Percentiles rank a stretch among this genome's conserved stretches.
phyloP scores from a whole-genome alignment of 768 basidiomycete species.

The Lentinus tigrinus region DNA sequence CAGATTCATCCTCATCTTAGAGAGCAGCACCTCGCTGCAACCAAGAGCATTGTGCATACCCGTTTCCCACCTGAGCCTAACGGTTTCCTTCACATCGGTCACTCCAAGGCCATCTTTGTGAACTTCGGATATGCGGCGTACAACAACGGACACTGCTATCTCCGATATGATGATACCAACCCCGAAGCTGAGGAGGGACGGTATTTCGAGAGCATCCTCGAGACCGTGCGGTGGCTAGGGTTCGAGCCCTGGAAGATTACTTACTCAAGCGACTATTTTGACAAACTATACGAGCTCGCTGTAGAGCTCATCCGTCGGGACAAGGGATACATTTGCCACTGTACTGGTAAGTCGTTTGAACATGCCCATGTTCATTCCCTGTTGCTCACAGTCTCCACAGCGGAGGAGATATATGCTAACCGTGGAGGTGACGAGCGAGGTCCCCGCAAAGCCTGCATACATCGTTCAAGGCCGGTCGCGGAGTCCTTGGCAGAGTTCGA shows the following conservation, averaged over 20 bases:
- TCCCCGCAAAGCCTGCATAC: slow-evolving; percentile 79
- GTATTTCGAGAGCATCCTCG: slow-evolving; percentile 96
- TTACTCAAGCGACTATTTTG: slow-evolving; percentile 97
- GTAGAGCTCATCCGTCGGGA: slow-evolving; percentile 85
- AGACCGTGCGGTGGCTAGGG: slow-evolving; percentile 94
- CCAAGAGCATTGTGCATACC: slow-evolving; percentile 84
- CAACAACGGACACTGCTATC: slow-evolving; percentile 87
- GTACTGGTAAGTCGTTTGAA: slow-evolving; percentile 77
- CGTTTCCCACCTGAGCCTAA: slow-evolving; percentile 99
- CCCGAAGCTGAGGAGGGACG: slow-evolving; percentile 95
- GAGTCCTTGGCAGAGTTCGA: slow-evolving; percentile 90
- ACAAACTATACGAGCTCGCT: slow-evolving; percentile 81
- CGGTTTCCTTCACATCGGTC: slow-evolving; percentile 92
- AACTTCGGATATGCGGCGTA: slow-evolving; percentile 98
- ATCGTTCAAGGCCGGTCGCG: slow-evolving; percentile 79
- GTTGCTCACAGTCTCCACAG: slow-evolving; percentile 39
- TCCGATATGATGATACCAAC: slow-evolving; percentile 98
- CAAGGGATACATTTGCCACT: slow-evolving; percentile 95
- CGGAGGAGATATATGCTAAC: slow-evolving; percentile 88
- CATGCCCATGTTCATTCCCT: neutral
- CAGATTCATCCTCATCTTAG: slow-evolving; percentile 79
- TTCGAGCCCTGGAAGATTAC: slow-evolving; percentile 99
- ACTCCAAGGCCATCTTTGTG: slow-evolving; percentile 97
- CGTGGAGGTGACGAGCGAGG: slow-evolving; percentile 83
- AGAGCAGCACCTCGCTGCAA: slow-evolving; percentile 76